Conservation (phyloP, 108 stramenopile species). For the Nitzschia sp. region DNA sequence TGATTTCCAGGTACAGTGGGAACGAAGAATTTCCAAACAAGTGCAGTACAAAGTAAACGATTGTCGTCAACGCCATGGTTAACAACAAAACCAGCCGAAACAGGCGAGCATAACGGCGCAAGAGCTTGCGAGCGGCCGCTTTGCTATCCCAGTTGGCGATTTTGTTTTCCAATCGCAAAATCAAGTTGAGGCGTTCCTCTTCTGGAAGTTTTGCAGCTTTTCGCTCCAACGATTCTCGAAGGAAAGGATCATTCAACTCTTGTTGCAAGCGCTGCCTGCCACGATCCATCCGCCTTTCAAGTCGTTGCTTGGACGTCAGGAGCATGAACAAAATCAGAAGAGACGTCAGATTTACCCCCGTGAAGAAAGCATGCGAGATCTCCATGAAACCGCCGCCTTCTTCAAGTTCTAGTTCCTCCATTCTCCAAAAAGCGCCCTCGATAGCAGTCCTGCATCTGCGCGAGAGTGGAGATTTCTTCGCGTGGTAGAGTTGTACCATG, state of each 20-base stretch:
- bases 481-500: not conserved
- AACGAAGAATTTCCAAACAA: not conserved
- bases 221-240: not conserved
- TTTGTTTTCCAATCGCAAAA: not conserved
- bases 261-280: not conserved
- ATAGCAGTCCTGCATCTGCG: not conserved
- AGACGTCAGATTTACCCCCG: not conserved
- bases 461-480: not conserved
- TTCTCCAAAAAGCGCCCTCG: not conserved
- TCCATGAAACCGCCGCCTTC: not conserved
- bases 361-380: not conserved
- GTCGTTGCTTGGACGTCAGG: not conserved
- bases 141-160: not conserved
- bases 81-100: not conserved
- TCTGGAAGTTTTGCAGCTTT: not conserved
- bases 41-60: not conserved
- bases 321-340: not conserved
- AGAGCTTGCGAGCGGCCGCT: not conserved
- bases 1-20: not conserved
- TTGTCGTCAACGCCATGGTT: not conserved
- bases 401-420: not conserved
- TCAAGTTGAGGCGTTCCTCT: not conserved
- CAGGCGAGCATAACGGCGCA: not conserved
- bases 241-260: slow-evolving; percentile 12
- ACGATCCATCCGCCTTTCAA: not conserved